These are phyloP conservation scores for Clonostachys chloroleuca DNA, from an alignment of 2,329 filamentous ascomycete genomes.

Conservation along the genomic window DNA sequence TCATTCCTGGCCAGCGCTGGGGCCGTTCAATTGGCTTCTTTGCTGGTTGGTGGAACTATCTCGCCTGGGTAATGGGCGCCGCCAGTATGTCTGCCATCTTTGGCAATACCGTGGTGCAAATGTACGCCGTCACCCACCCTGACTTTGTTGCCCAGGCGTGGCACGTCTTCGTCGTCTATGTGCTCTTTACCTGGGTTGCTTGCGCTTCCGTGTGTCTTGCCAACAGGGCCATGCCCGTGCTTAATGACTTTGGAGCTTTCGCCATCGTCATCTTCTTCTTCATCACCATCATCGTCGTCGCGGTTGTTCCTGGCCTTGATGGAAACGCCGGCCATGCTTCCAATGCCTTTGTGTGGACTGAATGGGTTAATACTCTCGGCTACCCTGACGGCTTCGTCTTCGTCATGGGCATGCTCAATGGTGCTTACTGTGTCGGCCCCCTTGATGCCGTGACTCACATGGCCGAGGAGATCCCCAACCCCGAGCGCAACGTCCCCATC, in stretches of 20 bases:
- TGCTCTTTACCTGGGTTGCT: conserved; percentile 30
- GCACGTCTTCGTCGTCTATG: conserved; percentile 37
- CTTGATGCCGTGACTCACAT: conserved; percentile 63
- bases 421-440: conserved; percentile 63
- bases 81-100: conserved; percentile 34
- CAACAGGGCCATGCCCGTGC: conserved; percentile 44
- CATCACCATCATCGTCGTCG: conserved; percentile 49
- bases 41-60: conserved; percentile 39
- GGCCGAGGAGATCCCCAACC: conserved; percentile 57
- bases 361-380: conserved; percentile 31
- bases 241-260: conserved; percentile 50
- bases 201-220: conserved; percentile 42
- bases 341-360: conserved; percentile 30
- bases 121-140: conserved; percentile 34
- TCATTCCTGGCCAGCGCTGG: conserved; percentile 46
- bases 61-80: conserved; percentile 31
- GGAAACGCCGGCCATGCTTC: conserved; percentile 20
- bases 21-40: conserved; percentile 44
- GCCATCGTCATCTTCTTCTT: conserved; percentile 45
- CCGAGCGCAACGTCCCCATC: conserved; percentile 46
- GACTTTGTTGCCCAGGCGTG: conserved; percentile 27
- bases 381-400: conserved; percentile 36
- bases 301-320: conserved; percentile 39
- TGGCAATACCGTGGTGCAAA: conserved; percentile 33
- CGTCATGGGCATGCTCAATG: conserved; percentile 47